These are phyloP conservation scores for Murraya paniculata DNA, from an alignment of 345 rosid species.

Conservation along the genomic window DNA sequence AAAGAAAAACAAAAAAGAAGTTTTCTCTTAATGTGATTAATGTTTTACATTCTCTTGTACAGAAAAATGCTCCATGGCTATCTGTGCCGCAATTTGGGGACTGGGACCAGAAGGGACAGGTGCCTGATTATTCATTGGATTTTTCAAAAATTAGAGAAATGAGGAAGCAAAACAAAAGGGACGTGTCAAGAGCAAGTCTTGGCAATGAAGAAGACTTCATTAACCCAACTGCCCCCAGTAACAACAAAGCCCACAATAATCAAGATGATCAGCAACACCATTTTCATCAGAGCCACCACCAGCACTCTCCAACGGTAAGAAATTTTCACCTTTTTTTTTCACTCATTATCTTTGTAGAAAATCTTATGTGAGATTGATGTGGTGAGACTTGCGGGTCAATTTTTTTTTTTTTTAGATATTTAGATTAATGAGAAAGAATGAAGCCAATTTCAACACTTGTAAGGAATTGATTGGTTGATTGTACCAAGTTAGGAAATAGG, in stretches of 20 bases:
- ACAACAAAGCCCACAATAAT: conserved; percentile 24
- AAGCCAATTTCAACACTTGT: not conserved
- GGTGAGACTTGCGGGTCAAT: not conserved
- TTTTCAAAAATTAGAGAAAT: conserved; percentile 90
- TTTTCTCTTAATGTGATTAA: not conserved
- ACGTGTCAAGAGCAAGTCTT: conserved; percentile 81
- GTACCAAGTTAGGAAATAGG: not conserved
- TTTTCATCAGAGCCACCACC: conserved; percentile 40
- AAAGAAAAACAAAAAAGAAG: no score
- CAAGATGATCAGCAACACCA: conserved; percentile 24
- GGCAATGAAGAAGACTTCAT: conserved; percentile 87
- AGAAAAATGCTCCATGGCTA: conserved; percentile 82
- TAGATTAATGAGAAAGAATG: no score
- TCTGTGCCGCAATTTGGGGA: conserved; percentile 97
- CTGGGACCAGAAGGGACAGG: conserved; percentile 88
- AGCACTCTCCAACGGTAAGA: conserved; percentile 69
- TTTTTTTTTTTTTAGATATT: no score
- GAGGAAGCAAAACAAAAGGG: conserved; percentile 95
- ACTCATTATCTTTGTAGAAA: not conserved
- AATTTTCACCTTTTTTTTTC: not conserved
- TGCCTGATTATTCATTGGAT: conserved; percentile 92
- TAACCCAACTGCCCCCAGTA: conserved; percentile 49
- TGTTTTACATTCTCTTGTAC: conserved; percentile 2
- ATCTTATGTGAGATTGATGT: not conserved
- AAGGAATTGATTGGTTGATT: not conserved